These are phyloP conservation scores for Chrysoporthe puriensis DNA, from an alignment of 2,329 filamentous ascomycete genomes.

Conservation along the genomic window DNA sequence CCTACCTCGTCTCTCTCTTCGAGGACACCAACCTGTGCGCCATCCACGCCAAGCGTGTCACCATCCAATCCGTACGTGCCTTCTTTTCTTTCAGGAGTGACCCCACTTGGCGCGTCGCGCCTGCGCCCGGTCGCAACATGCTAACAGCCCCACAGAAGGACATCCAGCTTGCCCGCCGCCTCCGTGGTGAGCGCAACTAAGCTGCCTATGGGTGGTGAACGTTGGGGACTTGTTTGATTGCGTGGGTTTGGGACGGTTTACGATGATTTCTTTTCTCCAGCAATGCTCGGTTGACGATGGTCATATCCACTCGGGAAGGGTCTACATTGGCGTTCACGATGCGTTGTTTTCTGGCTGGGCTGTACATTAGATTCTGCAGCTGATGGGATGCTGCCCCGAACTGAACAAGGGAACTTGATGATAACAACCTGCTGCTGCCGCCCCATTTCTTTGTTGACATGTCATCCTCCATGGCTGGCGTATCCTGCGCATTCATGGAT, in stretches of 20 bases:
- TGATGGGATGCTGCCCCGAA: conserved; percentile 36
- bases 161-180: conserved; percentile 93
- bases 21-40: conserved; percentile 98
- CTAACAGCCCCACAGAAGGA: conserved; percentile 69
- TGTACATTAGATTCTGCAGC: conserved; percentile 47
- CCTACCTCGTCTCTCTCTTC: conserved; percentile 96
- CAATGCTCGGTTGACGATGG: conserved; percentile 46
- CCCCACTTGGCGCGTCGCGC: not conserved
- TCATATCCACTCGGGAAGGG: conserved; percentile 42
- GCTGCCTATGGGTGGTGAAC: conserved; percentile 33
- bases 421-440: conserved; percentile 30
- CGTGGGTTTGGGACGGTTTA: conserved; percentile 43
- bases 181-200: conserved; percentile 92
- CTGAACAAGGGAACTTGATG: conserved; percentile 33
- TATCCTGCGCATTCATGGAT: not conserved
- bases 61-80: conserved; percentile 73
- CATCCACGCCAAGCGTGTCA: conserved; percentile 99
- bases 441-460: not conserved
- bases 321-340: conserved; percentile 47
- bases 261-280: conserved; percentile 45
- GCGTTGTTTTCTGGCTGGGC: conserved; percentile 44
- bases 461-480: not conserved
- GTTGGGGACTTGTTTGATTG: conserved; percentile 28
- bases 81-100: not conserved
- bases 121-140: not conserved